Percentiles rank a stretch among this genome's conserved stretches.
Evolutionary conservation across 1,139 yeast genomes (phyloP).

Genomic region (Saccharomyces hybrid): DNA sequence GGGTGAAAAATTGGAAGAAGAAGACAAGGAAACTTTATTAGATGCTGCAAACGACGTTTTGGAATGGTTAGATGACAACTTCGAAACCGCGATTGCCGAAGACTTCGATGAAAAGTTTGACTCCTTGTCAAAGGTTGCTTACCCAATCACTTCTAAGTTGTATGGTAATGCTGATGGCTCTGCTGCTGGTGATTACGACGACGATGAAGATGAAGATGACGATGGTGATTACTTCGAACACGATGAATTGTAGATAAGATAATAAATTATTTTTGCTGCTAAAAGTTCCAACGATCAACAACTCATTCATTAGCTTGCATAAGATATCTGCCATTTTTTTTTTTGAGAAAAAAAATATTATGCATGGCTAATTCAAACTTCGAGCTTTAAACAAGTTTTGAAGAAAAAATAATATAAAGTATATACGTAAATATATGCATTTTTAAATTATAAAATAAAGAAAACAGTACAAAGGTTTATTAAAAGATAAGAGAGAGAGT

Average conservation of each 20-base stretch:
- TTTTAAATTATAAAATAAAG: not conserved
- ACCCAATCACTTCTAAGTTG: constrained; percentile 87
- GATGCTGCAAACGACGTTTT: constrained; percentile 50
- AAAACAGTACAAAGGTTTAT: not conserved
- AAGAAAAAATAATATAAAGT: not conserved
- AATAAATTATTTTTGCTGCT: not conserved
- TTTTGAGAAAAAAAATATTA: not conserved
- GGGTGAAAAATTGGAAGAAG: constrained; percentile 75
- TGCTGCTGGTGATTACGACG: constrained; percentile 53
- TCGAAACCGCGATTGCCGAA: constrained; percentile 79
- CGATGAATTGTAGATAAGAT: constrained; percentile 46
- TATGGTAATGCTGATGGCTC: constrained; percentile 56
- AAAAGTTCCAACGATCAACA: constrained; percentile 8
- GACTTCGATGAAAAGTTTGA: constrained; percentile 93
- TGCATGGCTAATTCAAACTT: not conserved
- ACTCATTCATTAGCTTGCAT: not conserved
- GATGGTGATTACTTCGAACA: constrained; percentile 37
- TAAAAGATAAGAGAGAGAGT: not conserved
- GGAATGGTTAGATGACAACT: constrained; percentile 74
- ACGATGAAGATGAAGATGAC: constrained; percentile 38
- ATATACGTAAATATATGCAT: not conserved
- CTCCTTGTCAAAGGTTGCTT: constrained; percentile 72
- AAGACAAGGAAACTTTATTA: constrained; percentile 81
- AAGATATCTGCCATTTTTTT: not conserved
- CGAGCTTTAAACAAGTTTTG: not conserved